Base-by-base conservation (phyloP, 352 stramenopile genomes). In the Poterioochromonas sp. region DNA sequence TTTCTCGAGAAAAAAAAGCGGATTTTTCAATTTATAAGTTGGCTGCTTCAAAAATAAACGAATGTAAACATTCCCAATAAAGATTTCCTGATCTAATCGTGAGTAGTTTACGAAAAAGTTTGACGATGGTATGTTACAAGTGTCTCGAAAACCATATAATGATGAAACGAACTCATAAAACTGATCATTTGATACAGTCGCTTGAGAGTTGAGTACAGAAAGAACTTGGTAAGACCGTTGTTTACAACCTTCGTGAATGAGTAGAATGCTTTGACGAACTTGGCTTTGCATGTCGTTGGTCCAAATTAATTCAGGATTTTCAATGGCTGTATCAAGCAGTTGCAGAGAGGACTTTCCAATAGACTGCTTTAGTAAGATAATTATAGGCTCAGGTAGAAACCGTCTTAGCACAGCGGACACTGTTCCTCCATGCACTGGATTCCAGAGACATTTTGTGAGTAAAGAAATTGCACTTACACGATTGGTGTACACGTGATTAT, bases 291-390 rank as follows among this genome's bases (percentile, higher is more conserved):
- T 93, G 0, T 88, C 85, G 29, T 82, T 81, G 70, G 95, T 94
- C 93, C 93, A 98, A 35, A 98, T 91, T 11, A 97, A 85, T 80
- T 97, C 93, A 0, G 93, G 93, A 34, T 87, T 94, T 79, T 93
- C 90, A 79, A 93, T 91, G 65, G 97, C 90, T 51, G 79, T 81
- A 85, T 97, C 84, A 53, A 91, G 85, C 15, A 87, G 29, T 71
- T 82, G 81, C 44, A 89, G 47, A 79, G 88, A 83, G 54, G 77
- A 70, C 37, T 82, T 82, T 39, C 82, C 76, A 20, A 80, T 79
- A 74, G 87, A 70, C 34, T 80, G 80, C 44, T 87, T 87, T 35
- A 90, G 73, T 34, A 82, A 62, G 22, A 84, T 70, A 37, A 85
- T 80, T 22, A 90, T 53, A 35, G 84, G 83, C 12, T n/a, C 35